A percentile compares a stretch with the other conserved stretches of the same genome.
phyloP scores from a whole-genome alignment of 108 stramenopile species.

The Cyclotella atomus region DNA sequence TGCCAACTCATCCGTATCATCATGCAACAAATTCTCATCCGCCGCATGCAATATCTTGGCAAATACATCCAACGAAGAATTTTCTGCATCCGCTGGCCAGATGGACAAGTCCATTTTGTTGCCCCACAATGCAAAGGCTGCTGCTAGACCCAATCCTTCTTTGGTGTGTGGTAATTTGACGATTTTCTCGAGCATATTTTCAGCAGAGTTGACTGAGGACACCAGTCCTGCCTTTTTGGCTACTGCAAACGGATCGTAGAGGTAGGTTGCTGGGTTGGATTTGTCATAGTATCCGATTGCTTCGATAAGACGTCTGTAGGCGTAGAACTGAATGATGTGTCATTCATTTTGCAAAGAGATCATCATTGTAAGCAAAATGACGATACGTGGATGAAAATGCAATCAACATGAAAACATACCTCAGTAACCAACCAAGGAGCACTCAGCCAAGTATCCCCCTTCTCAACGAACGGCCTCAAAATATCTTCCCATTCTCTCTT shows the following conservation, averaged over 20 bases:
- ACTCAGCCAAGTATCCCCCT: constrained; percentile 85
- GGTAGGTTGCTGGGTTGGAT: constrained; percentile 62
- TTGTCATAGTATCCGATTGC: constrained; percentile 84
- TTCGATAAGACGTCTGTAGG: constrained; percentile 88
- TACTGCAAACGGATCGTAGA: constrained; percentile 87
- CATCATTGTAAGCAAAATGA: too few relatives aligned
- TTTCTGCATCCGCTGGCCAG: constrained; percentile 89
- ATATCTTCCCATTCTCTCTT: constrained; percentile 83
- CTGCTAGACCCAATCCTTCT: constrained; percentile 67
- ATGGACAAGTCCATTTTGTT: constrained; percentile 96
- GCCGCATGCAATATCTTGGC: constrained; percentile 75
- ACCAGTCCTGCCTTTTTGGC: constrained; percentile 83
- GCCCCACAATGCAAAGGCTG: constrained; percentile 90
- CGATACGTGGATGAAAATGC: background rate
- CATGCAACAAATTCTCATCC: constrained; percentile 86
- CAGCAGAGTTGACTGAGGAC: constrained; percentile 68
- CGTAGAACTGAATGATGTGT: constrained; percentile 68
- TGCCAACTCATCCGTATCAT: constrained; percentile 76
- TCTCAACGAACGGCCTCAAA: constrained; percentile 69
- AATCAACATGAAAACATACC: too few relatives aligned
- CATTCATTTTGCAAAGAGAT: too few relatives aligned
- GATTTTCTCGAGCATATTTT: constrained; percentile 73
- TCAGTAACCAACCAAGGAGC: constrained; percentile 97
- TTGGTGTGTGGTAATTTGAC: constrained; percentile 53
- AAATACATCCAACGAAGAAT: constrained; percentile 72